Evolutionary conservation across 257 asterid genomes (phyloP), one percentile per base, ranked within the genome.

Genomic region (Oldenlandia corymbosa): DNA sequence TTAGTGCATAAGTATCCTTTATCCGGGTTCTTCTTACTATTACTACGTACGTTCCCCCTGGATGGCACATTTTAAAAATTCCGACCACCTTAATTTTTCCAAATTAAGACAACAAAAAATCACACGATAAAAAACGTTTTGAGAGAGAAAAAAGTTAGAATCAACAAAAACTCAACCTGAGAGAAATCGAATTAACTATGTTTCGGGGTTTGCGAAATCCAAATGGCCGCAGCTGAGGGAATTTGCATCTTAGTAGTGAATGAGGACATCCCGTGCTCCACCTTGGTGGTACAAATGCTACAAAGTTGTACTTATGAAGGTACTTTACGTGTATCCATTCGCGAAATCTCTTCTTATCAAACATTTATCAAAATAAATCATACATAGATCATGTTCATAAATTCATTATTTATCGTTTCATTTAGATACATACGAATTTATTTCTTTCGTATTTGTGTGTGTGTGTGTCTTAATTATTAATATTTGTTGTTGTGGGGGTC

Each of bases 171-270:
- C 42, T 67, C 65, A 65, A 78, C 39, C 4, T 3, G 31, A 51
- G 72, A 7, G 18, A 42, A 55, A 45, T 72, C 70, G 57, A 61
- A 5, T 60, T 46, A 63, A 34, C n/a, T n/a, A n/a, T n/a, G n/a
- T n/a, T n/a, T n/a, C n/a, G n/a, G n/a, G n/a, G n/a, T n/a, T n/a
- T n/a, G n/a, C n/a, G n/a, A n/a, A n/a, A n/a, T n/a, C n/a, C n/a
- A 67, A 71, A 7, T 5, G 37, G 76, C 66, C 63, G 78, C 56
- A 73, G 76, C 70, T 32, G 68, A 72, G 78, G 72, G 66, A 49
- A 70, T 77, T 18, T 85, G 92, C 62, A 49, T 90, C 64, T 71
- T 85, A 48, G 71, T 82, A 46, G 79, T 70, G 70, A 73, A 72
- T 48, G 85, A 77, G 54, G 88, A 85, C 65, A 56, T 48, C 46